phyloP scores from a whole-genome alignment of 768 basidiomycete genomes.

The Rhizopogon salebrosus region DNA sequence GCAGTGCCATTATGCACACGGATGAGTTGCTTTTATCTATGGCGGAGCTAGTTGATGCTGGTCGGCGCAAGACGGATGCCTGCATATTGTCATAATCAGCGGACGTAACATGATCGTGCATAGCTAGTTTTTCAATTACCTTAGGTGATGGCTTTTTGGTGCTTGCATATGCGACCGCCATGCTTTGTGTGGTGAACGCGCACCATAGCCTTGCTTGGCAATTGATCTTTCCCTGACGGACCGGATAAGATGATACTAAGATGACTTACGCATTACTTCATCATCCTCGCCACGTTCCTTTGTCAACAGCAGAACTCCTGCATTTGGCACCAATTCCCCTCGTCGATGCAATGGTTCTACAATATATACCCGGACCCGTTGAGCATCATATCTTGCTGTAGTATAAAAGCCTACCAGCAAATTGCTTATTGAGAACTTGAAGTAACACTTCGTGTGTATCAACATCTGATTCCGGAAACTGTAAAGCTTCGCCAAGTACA shows the following conservation, averaged over 20 bases:
- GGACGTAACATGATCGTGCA: background rate
- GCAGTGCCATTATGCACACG: slow-evolving; percentile 55
- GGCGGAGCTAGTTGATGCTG: slow-evolving; percentile 7
- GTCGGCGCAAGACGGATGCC: slow-evolving; percentile 31
- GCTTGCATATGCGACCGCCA: slow-evolving; percentile 73
- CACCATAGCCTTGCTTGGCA: slow-evolving; percentile 68
- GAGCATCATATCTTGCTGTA: background rate
- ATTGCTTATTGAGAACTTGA: slow-evolving; percentile 38
- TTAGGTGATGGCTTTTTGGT: slow-evolving; percentile 48
- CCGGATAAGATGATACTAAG: background rate
- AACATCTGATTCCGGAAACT: slow-evolving; percentile 13
- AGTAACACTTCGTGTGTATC: slow-evolving; percentile 57
- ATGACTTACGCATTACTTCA: slow-evolving; percentile 22
- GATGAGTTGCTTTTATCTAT: slow-evolving; percentile 26
- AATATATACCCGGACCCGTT: background rate
- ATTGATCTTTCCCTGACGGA: background rate
- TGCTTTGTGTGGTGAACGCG: slow-evolving; percentile 77
- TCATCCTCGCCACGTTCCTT: slow-evolving; percentile 32
- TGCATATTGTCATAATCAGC: slow-evolving; percentile 10
- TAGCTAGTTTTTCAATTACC: slow-evolving; percentile 31
- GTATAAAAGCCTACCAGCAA: slow-evolving; percentile 40
- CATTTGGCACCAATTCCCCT: slow-evolving; percentile 45
- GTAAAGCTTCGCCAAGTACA: slow-evolving; percentile 43
- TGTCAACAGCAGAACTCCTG: slow-evolving; percentile 61
- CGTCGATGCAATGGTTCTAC: slow-evolving; percentile 32